Base-by-base conservation (phyloP, 805 yeast species). In the Kuraishia ogatae region DNA sequence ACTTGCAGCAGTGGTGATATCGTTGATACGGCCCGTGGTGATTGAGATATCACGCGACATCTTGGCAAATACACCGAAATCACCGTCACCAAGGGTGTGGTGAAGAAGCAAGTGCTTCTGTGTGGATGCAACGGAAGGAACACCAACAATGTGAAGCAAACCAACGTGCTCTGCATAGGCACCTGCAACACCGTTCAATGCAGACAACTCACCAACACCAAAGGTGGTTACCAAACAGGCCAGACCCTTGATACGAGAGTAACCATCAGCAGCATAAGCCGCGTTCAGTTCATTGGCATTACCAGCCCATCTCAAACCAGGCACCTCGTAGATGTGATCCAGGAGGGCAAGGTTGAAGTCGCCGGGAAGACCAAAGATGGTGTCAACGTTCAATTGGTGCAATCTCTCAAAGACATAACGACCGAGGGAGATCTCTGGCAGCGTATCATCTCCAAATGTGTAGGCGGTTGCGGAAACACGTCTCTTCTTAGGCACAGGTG, bases 131-230 rank as follows among this genome's bases (percentile, higher is more conserved):
- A 82, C 75, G 55, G 93, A 83, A 60, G 96, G 96, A 56, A 87
- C 87, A 68, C 96, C 96, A 50, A 89, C 96, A 62, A 89, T 80
- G 73, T 89, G 96, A 60, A 89, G 73, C 61, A 88, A 71, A 63
- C 94, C 94, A 59, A 89, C 92, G 72, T 89, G 96, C 72, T 89
- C 96, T 59, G 96, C 92, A 72, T 83, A 89, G 53, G 94, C 77
- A 63, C 96, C 96, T 50, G 92, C 96, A 66, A 89, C 79, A 64
- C 94, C 96, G 71, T 88, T 88, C 63, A 88, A 75, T 13, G 96
- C 93, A 28, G 87, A 80, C 66, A 88, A 78, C 71, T 88, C 96
- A 69, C 96, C 96, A 55, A 89, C 96, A 72, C 96, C 96, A 68
- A 89, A 89, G 53, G 96, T 89, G 68, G 96, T 89, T 65, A 88